Evolutionary conservation across 768 basidiomycete genomes (phyloP), one percentile per base, ranked within the genome.

Genomic region (Agrocybe praecox): DNA sequence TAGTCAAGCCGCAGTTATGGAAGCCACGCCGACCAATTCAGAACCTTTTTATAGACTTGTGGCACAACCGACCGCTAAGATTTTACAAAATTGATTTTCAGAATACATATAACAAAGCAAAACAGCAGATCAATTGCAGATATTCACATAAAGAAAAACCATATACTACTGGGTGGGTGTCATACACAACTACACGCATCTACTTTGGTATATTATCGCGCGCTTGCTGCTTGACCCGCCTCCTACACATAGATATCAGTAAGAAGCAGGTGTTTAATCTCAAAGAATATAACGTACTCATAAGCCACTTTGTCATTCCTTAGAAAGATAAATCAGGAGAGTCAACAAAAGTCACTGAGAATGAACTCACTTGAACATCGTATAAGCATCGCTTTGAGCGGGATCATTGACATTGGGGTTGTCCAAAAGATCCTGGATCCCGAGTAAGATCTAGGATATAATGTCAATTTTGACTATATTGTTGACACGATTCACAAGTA

Each of bases 401-500:
- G 97, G 97, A 75, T 99, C 97, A 56, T 90, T 92, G 42, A 96
- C 92, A 67, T 99, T 99, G 9, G 97, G 96, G 62, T 96, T 92
- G 67, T 96, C 89, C 57, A 99, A 76, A 2, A 99, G 79, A 65
- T 98, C 97, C 72, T 99, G 97, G 49, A 99, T 92, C 54, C 97
- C 97, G 11, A 98, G 80, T 23, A 97, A 76, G 64, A 99, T 96
- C 97, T 99, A 65, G 24, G 14, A 14, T n/a, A 40, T 14, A 40
- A 15, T 6, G 14, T 14, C 44, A 18, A 49, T n/a, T 21, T 48
- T 45, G 18, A 55, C 33, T 29, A 55, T 17, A 45, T 46, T 18
- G 23, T 57, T 46, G 6, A 42, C 33, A 8, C 46, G 5, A 44
- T n/a, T 19, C n/a, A 18, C 42, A 34, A 46, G 53, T 32, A 61